Percentiles rank a stretch among this genome's conserved stretches.
These are phyloP conservation scores for Niebla homalea DNA, from an alignment of 495 filamentous ascomycete genomes.

Conservation along the genomic window DNA sequence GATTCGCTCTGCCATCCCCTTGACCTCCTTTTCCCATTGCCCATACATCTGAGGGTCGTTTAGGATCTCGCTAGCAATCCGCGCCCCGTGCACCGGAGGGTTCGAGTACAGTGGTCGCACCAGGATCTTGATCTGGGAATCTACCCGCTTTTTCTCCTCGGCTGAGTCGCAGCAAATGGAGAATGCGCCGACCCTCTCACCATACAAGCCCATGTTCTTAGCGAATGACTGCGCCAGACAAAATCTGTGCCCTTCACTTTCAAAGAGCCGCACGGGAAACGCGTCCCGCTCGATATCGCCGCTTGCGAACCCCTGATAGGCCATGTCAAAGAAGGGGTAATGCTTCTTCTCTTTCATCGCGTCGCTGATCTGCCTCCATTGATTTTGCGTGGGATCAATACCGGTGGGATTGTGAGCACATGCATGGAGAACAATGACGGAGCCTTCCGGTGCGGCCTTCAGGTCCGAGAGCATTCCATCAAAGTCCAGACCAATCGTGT, in stretches of 20 bases:
- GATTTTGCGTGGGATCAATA: slow-evolving; percentile 81
- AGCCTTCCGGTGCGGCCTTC: slow-evolving; percentile 73
- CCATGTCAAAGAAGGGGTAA: slow-evolving; percentile 99
- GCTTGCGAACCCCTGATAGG: slow-evolving; percentile 95
- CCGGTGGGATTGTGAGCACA: slow-evolving; percentile 99
- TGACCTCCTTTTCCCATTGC: slow-evolving; percentile 94
- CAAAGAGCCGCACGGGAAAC: slow-evolving; percentile 82
- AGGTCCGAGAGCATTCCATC: slow-evolving; percentile 86
- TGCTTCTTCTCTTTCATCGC: slow-evolving; percentile 81
- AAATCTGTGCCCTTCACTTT: slow-evolving; percentile 81
- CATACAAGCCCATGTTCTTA: slow-evolving; percentile 99
- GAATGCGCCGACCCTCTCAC: slow-evolving; percentile 96
- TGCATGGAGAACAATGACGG: slow-evolving; percentile 85
- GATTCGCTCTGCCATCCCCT: slow-evolving; percentile 98
- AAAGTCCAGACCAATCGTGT: slow-evolving; percentile 95
- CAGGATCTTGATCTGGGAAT: slow-evolving; percentile 96
- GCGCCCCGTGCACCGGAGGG: slow-evolving; percentile 90
- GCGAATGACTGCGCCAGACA: slow-evolving; percentile 89
- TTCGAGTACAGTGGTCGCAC: slow-evolving; percentile 97
- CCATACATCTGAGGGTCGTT: slow-evolving; percentile 75
- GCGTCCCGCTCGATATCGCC: slow-evolving; percentile 87
- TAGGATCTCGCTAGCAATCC: slow-evolving; percentile 84
- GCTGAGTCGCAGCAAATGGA: slow-evolving; percentile 71
- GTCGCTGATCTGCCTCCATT: slow-evolving; percentile 87
- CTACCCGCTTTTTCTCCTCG: slow-evolving; percentile 90